These are phyloP conservation scores for Cystobasidium tubakii DNA, from an alignment of 768 basidiomycete genomes.

Conservation along the genomic window DNA sequence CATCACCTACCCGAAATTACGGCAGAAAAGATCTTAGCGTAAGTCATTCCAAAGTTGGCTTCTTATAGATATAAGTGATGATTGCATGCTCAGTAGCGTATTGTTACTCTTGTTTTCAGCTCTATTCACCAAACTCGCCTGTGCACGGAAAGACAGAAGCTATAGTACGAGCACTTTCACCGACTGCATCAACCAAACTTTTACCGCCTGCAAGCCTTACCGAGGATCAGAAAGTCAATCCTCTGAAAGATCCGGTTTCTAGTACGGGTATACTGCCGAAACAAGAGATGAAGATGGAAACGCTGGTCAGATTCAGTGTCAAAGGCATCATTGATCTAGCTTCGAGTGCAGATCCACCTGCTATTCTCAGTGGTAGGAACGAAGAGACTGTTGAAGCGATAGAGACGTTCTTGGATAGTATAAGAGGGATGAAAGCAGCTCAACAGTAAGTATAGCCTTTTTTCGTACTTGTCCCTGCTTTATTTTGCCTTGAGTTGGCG, in stretches of 20 bases:
- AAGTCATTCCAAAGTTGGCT: neutral
- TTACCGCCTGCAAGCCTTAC: no score
- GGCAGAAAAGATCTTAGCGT: conserved; percentile 5
- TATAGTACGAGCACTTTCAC: neutral
- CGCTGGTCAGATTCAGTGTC: conserved; percentile 17
- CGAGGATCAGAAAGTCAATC: no score
- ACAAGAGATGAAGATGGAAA: neutral
- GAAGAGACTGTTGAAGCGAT: conserved; percentile 54
- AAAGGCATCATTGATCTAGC: conserved; percentile 21
- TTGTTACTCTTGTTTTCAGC: no score
- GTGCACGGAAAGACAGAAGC: neutral
- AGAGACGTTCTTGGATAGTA: conserved; percentile 64
- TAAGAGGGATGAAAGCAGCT: conserved; percentile 23
- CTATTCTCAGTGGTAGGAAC: neutral
- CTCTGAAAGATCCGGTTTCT: no score
- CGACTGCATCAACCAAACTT: no score
- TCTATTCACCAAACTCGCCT: no score
- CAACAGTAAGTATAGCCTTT: neutral
- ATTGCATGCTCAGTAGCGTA: no score
- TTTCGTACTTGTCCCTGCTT: neutral
- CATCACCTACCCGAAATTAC: neutral
- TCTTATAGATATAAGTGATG: no score
- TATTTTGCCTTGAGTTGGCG: conserved; percentile 52
- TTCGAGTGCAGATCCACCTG: neutral
- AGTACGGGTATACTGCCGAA: no score